Evolutionary conservation across 2,329 filamentous ascomycete species (phyloP), one percentile per base, ranked within the genome.

Genomic region (Allantophomopsis lycopodina): DNA sequence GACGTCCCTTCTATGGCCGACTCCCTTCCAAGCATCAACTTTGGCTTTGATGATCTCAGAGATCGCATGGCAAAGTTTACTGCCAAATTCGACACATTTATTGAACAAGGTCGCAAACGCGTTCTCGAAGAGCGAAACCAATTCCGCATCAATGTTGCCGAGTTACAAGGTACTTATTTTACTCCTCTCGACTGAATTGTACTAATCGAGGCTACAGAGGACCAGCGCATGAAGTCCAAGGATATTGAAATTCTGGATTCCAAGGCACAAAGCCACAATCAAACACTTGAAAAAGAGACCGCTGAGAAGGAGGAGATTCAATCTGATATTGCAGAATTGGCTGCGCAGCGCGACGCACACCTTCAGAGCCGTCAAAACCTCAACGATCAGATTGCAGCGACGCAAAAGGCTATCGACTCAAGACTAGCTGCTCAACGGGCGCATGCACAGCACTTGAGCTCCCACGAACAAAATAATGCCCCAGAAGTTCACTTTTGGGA

Each of bases 401-500:
- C 79, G 4, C 80, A 87, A 52, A 69, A 69, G 42, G 73, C 78
- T 40, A 86, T 89, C 46, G 77, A 82, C 40, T 65, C 72, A 21
- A 71, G 75, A 32, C 62, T 83, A 16, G 79, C 79, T n/a, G 78
- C 80, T 11, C 83, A 87, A 60, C 68, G 76, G 38, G 73, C 74
- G 46, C 77, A 84, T 56, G 77, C 83, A 36, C 71, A 75, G 45
- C 78, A 85, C 50, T 68, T 94, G 31, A 85, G 93, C 51, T 73
- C 80, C 2, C 89, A 96, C 62, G 76, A 83, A 40, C 76, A 86
- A 28, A 83, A 89, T 60, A 96, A 98, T 60, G 74, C 84, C 34
- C 91, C 91, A 0, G 91, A 98, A 64, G 70, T 98, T 35, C 83
- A 88, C 49, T 96, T 96, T 57, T 98, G 91, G 91, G 83, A 94